These are phyloP conservation scores for Leishmania major DNA, from an alignment of 208 protist genomes.

Conservation along the genomic window DNA sequence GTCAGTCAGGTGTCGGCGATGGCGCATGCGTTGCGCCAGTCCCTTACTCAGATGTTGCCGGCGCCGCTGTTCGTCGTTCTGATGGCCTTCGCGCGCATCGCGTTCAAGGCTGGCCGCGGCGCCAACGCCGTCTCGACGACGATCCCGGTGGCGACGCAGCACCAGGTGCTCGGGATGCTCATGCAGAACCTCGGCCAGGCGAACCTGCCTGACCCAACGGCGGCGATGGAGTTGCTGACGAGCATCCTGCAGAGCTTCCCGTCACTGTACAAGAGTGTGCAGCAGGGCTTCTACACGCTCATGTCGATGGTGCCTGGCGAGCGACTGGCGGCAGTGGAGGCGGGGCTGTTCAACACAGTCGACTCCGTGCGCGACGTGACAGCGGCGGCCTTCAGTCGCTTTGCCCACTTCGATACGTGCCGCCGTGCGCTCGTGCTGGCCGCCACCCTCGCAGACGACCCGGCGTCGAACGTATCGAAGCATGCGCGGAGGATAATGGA, in stretches of 20 bases:
- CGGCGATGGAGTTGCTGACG: constrained; percentile 69
- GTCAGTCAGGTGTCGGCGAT: constrained; percentile 69
- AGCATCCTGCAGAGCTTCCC: constrained; percentile 82
- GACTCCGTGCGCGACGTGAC: constrained; percentile 82
- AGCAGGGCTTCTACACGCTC: constrained; percentile 81
- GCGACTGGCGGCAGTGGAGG: constrained; percentile 61
- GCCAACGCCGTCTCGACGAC: constrained; percentile 74
- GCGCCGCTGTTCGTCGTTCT: constrained; percentile 82
- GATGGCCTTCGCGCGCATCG: constrained; percentile 68
- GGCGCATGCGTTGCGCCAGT: constrained; percentile 63
- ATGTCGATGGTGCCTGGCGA: constrained; percentile 74
- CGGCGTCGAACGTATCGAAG: constrained; percentile 49
- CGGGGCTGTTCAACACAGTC: constrained; percentile 63
- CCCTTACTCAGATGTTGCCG: constrained; percentile 79
- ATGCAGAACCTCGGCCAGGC: constrained; percentile 78
- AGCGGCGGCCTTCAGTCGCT: constrained; percentile 65
- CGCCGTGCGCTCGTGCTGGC: constrained; percentile 83
- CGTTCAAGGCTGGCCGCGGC: constrained; percentile 84
- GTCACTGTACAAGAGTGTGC: constrained; percentile 79
- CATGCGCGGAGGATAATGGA: constrained; percentile 43
- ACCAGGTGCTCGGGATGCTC: constrained; percentile 85
- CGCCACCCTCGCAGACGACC: constrained; percentile 48
- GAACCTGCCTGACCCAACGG: constrained; percentile 66
- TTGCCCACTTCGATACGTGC: constrained; percentile 76
- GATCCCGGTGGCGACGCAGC: constrained; percentile 87